Base-by-base conservation (phyloP, 2,329 filamentous ascomycete species). In the Cryphonectria japonica region DNA sequence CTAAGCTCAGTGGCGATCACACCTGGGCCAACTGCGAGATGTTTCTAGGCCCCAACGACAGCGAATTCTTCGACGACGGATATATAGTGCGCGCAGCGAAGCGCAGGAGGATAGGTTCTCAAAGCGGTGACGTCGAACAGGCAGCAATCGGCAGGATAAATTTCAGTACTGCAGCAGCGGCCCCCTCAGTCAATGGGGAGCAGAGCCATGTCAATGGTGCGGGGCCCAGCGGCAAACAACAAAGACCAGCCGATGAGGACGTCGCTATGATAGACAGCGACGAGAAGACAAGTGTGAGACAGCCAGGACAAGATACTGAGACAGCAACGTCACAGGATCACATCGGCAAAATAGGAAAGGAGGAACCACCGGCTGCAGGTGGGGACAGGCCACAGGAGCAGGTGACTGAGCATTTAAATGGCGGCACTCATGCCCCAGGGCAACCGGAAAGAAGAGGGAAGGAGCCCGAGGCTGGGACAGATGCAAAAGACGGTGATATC, bases 1-100 rank as follows among this genome's bases (percentile, higher is more conserved):
- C 91, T 43, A 88, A 88, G 74, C 85, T 96, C 11, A 89, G 92
- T 65, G 93, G 93, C 43, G 93, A 97, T 78, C 88, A 90, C 73
- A 89, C 88, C 19, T 91, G 89, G 89, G 85, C 87, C 61, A 88
- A 89, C 9, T 90, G 88, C 76, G 85, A 85, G 63, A 82, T 84
- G 74, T 86, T 91, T 81, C 81, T 89, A 52, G 85, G 85, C 0
- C 82, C 85, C 6, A 83, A 87, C 75, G 88, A 91, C 75, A 80
- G 84, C 68, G 83, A 86, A 50, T 78, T 90, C 1, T 91, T 86
- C 73, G 83, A 83, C 65, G 83, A 88, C 67, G 81, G 84, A 29
- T 82, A 83, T 64, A 78, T 84, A 11, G 79, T 80, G 32, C 80
- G 79, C 54, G 78, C 82, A 60, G 73, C 80, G 57, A 75, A 74